Evolutionary conservation across 192 early-diverging fungal species (phyloP).

Genomic region (Dissophora ornata): DNA sequence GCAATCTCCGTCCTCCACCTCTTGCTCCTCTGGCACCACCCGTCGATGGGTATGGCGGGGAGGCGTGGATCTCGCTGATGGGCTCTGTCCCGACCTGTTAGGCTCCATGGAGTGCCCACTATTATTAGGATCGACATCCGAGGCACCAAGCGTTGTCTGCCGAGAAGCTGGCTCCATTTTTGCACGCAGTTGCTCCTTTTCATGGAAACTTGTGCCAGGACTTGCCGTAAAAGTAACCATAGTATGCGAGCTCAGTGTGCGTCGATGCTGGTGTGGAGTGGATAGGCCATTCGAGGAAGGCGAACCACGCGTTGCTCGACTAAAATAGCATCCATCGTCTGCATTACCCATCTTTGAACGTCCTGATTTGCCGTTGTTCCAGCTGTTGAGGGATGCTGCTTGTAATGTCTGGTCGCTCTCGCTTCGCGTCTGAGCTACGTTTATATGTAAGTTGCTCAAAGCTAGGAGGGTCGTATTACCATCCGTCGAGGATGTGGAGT

Average conservation of each 20-base stretch:
- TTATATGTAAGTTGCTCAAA: background rate
- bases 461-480: background rate
- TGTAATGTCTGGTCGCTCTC: constrained; percentile 22
- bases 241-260: constrained; percentile 3
- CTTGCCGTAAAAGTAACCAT: constrained; percentile 20
- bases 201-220: background rate
- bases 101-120: no score
- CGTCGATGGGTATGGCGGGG: no score
- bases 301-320: background rate
- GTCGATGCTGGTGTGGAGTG: constrained; percentile 5
- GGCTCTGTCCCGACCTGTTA: no score
- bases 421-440: background rate
- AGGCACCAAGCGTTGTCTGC: constrained; percentile 2
- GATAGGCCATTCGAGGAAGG: background rate
- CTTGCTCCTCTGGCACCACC: no score
- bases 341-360: background rate
- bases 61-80: no score
- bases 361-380: background rate
- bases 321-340: constrained; percentile 2
- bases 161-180: background rate
- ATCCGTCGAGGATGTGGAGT: background rate
- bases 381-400: background rate
- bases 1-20: no score
- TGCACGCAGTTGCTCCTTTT: background rate
- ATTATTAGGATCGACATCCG: background rate